Evolutionary conservation across 2,329 filamentous ascomycete species (phyloP), one percentile per base, ranked within the genome.

Genomic region (Cercospora sesami): DNA sequence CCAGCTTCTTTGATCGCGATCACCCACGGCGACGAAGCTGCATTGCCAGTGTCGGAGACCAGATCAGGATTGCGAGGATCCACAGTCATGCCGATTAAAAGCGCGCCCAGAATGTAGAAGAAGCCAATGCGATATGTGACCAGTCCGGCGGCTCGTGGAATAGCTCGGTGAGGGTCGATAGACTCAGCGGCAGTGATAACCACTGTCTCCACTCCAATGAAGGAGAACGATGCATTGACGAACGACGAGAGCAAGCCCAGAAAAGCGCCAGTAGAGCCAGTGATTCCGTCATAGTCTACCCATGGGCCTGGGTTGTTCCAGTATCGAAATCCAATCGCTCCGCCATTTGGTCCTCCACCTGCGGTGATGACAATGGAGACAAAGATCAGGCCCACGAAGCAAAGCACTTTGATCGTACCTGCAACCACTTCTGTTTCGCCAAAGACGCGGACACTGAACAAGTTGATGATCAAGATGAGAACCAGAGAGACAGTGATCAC

Each of bases 1-100:
- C 89, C 87, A 2, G 90, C 90, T 33, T 87, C 85, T 8, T 85
- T 83, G 33, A 89, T 88, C 14, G 90, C 91, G 69, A 93, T 91
- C 66, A 93, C 90, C 73, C 89, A 91, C 6, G 89, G 90, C 58
- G 78, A 80, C 1, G 78, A 77, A 8, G 72, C 74, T 12, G 66
- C 66, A 39, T 73, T 74, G 16, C 77, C 78, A n/a, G 75, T 79
- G 6, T 78, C 83, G 1, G 85, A 83, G 31, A 80, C 78, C 3
- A 90, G 82, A 16, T 81, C 75, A 0, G 75, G 73, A 66, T 89
- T 84, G 48, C 84, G 81, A 72, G 83, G 86, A 8, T 84, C 82
- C n/a, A 90, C 86, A 16, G 88, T 77, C 73, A 90, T 82, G 16
- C 87, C 87, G 39, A 89, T 86, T 31, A 87, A 79, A 7, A 89